A percentile compares a stretch with the other conserved stretches of the same genome.
phyloP scores from a whole-genome alignment of 1,139 yeast species.

The Scheffersomyces illinoinensis region DNA sequence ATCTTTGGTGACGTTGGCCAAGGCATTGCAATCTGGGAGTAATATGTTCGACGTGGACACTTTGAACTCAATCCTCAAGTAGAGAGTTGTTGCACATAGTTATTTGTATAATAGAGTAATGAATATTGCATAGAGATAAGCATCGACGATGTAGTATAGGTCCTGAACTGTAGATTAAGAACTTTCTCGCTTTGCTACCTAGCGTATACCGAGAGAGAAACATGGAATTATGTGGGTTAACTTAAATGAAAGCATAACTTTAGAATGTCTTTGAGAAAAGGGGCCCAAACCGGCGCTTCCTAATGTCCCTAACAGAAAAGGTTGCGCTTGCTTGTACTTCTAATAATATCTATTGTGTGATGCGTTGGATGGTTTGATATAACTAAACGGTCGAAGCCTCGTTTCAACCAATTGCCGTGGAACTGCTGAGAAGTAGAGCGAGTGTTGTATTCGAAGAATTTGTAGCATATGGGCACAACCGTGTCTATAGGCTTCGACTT shows the following conservation, averaged over 20 bases:
- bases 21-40: constrained; percentile 63
- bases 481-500: too few relatives aligned
- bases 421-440: too few relatives aligned
- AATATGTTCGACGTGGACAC: constrained; percentile 68
- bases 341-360: neutral
- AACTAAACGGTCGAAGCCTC: neutral
- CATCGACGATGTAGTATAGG: constrained; percentile 1
- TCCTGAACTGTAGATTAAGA: neutral
- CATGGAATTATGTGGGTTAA: too few relatives aligned
- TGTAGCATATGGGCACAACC: too few relatives aligned
- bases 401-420: neutral
- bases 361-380: neutral
- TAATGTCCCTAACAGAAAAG: too few relatives aligned
- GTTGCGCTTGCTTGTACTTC: neutral
- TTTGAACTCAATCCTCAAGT: constrained; percentile 39
- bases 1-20: constrained; percentile 63
- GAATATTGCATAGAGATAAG: constrained; percentile 13
- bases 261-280: too few relatives aligned
- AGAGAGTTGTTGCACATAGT: neutral
- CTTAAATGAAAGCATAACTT: too few relatives aligned
- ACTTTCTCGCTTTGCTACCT: neutral
- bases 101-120: constrained; percentile 2
- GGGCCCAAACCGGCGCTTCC: too few relatives aligned
- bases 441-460: too few relatives aligned
- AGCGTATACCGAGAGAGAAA: too few relatives aligned